These are phyloP conservation scores for Magnaporthiopsis rhizophila DNA, from an alignment of 2,329 filamentous ascomycete species.

Conservation along the genomic window DNA sequence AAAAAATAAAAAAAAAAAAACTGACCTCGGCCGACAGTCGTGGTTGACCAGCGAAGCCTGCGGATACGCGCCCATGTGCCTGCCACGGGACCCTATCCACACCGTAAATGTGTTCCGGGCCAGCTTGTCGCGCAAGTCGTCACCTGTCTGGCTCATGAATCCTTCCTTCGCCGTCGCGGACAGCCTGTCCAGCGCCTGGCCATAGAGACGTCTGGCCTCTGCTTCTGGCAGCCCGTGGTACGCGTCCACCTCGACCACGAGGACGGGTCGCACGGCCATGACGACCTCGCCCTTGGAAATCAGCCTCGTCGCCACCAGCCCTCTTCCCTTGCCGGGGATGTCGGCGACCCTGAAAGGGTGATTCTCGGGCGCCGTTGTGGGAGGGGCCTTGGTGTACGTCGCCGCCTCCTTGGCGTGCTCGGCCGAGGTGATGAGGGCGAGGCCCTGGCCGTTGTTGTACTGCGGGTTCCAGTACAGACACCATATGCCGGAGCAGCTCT, in stretches of 20 bases:
- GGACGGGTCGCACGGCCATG: slow-evolving; percentile 22
- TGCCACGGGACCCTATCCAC: slow-evolving; percentile 19
- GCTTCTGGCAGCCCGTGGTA: slow-evolving; percentile 13
- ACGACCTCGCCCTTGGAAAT: slow-evolving; percentile 27
- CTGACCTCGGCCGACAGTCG: slow-evolving; percentile 33
- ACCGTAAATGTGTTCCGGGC: slow-evolving; percentile 28
- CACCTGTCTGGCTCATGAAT: slow-evolving; percentile 26
- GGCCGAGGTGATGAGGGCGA: slow-evolving; percentile 14
- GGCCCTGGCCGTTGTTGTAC: slow-evolving; percentile 13
- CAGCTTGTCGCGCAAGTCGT: slow-evolving; percentile 21
- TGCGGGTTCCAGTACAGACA: slow-evolving; percentile 15
- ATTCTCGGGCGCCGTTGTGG: background rate
- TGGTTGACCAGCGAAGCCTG: slow-evolving; percentile 29
- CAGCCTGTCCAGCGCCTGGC: slow-evolving; percentile 20
- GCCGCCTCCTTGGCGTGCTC: slow-evolving; percentile 9
- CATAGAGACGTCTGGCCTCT: slow-evolving; percentile 18
- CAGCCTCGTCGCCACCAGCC: slow-evolving; percentile 25
- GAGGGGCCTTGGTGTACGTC: slow-evolving; percentile 8
- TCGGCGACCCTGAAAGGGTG: slow-evolving; percentile 20
- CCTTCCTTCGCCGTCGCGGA: slow-evolving; percentile 14
- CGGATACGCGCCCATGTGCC: slow-evolving; percentile 26
- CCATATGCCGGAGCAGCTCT: slow-evolving; percentile 14
- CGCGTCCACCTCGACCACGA: slow-evolving; percentile 20
- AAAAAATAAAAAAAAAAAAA: no score
- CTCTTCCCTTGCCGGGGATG: slow-evolving; percentile 26